phyloP scores from a whole-genome alignment of 2,329 filamentous ascomycete genomes.

The Hymenoscyphus repandus region DNA sequence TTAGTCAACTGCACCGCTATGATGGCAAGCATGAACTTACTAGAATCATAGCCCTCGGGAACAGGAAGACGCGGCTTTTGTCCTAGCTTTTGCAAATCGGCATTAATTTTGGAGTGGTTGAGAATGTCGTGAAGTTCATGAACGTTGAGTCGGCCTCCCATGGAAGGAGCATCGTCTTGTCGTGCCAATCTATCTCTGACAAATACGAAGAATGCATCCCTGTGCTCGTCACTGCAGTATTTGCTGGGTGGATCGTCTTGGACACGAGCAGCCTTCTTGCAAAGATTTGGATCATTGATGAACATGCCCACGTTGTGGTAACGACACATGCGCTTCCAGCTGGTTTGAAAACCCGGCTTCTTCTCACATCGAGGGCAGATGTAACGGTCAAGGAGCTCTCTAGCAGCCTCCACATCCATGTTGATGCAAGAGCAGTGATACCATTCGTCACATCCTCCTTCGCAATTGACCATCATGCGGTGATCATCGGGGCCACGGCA shows the following conservation, averaged over 20 bases:
- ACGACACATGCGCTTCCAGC: constrained; percentile 30
- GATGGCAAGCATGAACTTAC: constrained; percentile 17
- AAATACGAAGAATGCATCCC: constrained; percentile 19
- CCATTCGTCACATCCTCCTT: constrained; percentile 31
- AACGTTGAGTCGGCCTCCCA: constrained; percentile 25
- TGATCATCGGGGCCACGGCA: constrained; percentile 31
- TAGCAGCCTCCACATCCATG: constrained; percentile 26
- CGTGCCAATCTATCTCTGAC: constrained; percentile 16
- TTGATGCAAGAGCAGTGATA: constrained; percentile 30
- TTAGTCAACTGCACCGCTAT: background rate
- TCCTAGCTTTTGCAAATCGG: constrained; percentile 24
- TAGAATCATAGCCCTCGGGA: constrained; percentile 22
- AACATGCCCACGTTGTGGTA: constrained; percentile 20
- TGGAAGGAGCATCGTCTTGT: constrained; percentile 21
- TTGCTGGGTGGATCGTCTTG: constrained; percentile 27
- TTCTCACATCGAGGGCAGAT: constrained; percentile 29
- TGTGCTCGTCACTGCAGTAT: constrained; percentile 30
- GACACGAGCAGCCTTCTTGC: constrained; percentile 27
- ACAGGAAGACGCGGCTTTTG: constrained; percentile 25
- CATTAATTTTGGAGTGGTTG: constrained; percentile 12
- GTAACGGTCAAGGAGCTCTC: constrained; percentile 29
- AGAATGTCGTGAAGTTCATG: constrained; percentile 23
- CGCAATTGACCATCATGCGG: constrained; percentile 32
- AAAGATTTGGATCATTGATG: constrained; percentile 6
- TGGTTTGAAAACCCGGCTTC: constrained; percentile 20